phyloP scores from a whole-genome alignment of 257 asterid genomes.

The Nicotiana noctiflora region DNA sequence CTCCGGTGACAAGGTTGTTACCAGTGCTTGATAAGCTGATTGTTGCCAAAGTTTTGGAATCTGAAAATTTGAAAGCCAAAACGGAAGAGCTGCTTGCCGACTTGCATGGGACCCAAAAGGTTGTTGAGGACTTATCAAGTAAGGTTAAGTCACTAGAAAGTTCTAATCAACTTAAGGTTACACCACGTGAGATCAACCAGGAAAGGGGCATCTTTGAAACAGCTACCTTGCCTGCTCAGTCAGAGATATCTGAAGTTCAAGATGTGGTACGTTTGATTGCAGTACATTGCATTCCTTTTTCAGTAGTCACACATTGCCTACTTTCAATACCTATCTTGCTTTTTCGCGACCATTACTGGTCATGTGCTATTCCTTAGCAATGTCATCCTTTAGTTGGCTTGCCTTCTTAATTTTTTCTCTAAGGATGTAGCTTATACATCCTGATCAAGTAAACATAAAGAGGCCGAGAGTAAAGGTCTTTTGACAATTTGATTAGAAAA shows the following conservation, averaged over 20 bases:
- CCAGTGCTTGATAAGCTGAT: slow-evolving; percentile 58
- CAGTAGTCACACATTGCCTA: not conserved
- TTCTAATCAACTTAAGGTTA: slow-evolving; percentile 35
- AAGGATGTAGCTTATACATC: not conserved
- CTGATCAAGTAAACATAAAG: not conserved
- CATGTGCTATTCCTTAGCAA: not conserved
- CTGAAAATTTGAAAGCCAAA: slow-evolving; percentile 54
- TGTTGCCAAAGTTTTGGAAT: slow-evolving; percentile 43
- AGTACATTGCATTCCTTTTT: not conserved
- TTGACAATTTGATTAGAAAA: not conserved
- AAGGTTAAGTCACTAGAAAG: slow-evolving; percentile 67
- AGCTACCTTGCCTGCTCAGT: slow-evolving; percentile 43
- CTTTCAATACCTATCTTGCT: not conserved
- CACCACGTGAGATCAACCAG: slow-evolving; percentile 43
- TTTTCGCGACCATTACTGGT: not conserved
- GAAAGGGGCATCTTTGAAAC: slow-evolving; percentile 48
- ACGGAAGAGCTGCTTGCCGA: slow-evolving; percentile 64
- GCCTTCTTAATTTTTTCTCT: not conserved
- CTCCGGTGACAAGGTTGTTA: slow-evolving; percentile 35
- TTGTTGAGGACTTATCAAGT: slow-evolving; percentile 63
- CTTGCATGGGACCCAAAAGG: slow-evolving; percentile 53
- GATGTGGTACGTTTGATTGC: slow-evolving; percentile 54
- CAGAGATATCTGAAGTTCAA: slow-evolving; percentile 93
- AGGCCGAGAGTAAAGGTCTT: not conserved
- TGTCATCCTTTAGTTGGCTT: slow-evolving; percentile 5